Evolutionary conservation across 805 yeast genomes (phyloP).

Genomic region (Barnettozyma wickerhamii): DNA sequence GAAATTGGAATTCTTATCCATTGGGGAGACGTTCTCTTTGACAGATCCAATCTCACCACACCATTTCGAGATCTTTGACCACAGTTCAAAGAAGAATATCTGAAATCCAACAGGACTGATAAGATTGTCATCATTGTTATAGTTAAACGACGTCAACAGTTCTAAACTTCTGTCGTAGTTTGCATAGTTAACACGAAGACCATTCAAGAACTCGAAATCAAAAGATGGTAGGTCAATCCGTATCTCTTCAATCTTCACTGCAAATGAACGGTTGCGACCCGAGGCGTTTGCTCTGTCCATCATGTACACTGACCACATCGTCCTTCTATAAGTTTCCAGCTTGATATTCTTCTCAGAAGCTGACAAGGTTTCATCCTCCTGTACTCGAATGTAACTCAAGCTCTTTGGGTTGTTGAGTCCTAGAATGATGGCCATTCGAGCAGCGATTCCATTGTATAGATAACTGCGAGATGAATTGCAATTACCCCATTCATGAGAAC

Average conservation of each 20-base stretch:
- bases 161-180: conserved; percentile 9
- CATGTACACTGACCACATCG: conserved; percentile 38
- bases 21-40: conserved; percentile 28
- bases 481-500: conserved; percentile 40
- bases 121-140: conserved; percentile 5
- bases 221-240: conserved; percentile 28
- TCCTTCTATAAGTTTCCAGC: conserved; percentile 31
- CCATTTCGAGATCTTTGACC: conserved; percentile 37
- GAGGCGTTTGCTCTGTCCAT: conserved; percentile 38
- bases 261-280: conserved; percentile 31
- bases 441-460: conserved; percentile 35
- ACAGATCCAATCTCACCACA: conserved; percentile 33
- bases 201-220: conserved; percentile 31
- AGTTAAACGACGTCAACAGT: conserved; percentile 1
- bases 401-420: conserved; percentile 27
- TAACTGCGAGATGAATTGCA: conserved; percentile 34
- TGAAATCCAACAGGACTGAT: conserved; percentile 27
- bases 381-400: conserved; percentile 15
- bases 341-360: conserved; percentile 17
- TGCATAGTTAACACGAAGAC: conserved; percentile 14
- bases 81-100: conserved; percentile 31
- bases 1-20: conserved; percentile 27
- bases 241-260: conserved; percentile 31
- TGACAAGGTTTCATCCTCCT: neutral
- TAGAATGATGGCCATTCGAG: conserved; percentile 34